Base-by-base conservation (phyloP, 148 eudicot species). In the Amaranthus cruentus region DNA sequence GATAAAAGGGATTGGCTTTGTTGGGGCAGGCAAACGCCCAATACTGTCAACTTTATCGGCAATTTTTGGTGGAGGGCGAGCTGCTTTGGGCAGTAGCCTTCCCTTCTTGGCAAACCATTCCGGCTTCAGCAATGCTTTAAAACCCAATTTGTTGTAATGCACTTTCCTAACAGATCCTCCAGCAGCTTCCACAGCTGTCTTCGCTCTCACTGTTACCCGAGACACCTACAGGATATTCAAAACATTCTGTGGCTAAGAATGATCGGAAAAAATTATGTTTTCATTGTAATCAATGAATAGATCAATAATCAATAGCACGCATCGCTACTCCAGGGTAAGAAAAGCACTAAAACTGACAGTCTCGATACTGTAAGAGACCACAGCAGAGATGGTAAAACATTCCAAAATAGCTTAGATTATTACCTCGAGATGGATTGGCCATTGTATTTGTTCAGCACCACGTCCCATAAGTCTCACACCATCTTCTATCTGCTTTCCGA, bases 351-450 rank as follows among this genome's bases (percentile, higher is more conserved):
- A 59, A 3, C 14, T n/a, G 47, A 49, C 66, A 67, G 44, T 47
- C 46, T 6, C 4, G 54, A 15, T 28, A 28, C 38, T 28, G 38
- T 28, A 52, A 8, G 43, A 69, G 52, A n/a, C 52, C 11, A 48
- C 18, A 1, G 49, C 9, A 28, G 62, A 47, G 38, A 44, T 15
- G 55, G n/a, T 49, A 63, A 5, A 13, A 21, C n/a, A 8, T 73
- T 46, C 9, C 65, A 63, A 58, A 38, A 47, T 46, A 70, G 48
- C 55, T 61, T 47, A 53, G 13, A 10, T 44, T 14, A 64, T 77
- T 83, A 91, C 99, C 99, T 95, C 99, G 38, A 91, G 81, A 88
- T 95, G 99, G 85, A 95, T 88, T 9, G 99, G 99, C 99, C 99
- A 95, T 47, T 72, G 48, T 43, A 95, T 86, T 18, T 87, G 84